Evolutionary conservation across 129 eudicot genomes (phyloP).

Genomic region (Centella asiatica): DNA sequence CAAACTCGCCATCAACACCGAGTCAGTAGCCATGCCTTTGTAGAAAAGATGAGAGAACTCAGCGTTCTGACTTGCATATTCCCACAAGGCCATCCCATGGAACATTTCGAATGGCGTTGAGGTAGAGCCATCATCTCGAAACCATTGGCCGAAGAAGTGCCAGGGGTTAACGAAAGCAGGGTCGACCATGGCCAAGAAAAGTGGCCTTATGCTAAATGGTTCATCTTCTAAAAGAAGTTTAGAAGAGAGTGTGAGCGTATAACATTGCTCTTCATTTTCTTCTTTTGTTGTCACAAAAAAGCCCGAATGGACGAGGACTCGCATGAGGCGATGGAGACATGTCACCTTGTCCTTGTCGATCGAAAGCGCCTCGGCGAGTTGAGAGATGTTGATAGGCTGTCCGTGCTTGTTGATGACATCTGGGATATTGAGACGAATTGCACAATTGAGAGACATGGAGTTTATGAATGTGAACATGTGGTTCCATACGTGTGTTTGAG

Average conservation of each 20-base stretch:
- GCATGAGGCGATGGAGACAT: slow-evolving; percentile 27
- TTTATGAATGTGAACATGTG: slow-evolving; percentile 24
- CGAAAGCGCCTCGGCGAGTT: not conserved
- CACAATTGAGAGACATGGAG: slow-evolving; percentile 31
- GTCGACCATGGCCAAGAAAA: slow-evolving; percentile 5
- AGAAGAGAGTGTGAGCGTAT: slow-evolving; percentile 22
- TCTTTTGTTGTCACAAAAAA: slow-evolving; percentile 15
- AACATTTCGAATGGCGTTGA: slow-evolving; percentile 12
- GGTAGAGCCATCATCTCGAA: slow-evolving; percentile 1
- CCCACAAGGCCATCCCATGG: slow-evolving; percentile 26
- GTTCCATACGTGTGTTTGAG: slow-evolving; percentile 31
- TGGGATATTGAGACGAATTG: slow-evolving; percentile 37
- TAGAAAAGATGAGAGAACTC: slow-evolving; percentile 10
- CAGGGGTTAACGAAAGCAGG: not conserved
- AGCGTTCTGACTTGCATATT: slow-evolving; percentile 9
- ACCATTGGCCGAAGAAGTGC: slow-evolving; percentile 10
- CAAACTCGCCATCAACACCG: slow-evolving; percentile 9
- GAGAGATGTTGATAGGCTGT: too few relatives aligned
- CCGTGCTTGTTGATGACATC: slow-evolving; percentile 28
- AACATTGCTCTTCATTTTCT: slow-evolving; percentile 4
- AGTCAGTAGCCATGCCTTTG: slow-evolving; percentile 33
- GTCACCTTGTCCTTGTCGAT: slow-evolving; percentile 11
- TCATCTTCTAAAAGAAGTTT: slow-evolving; percentile 23
- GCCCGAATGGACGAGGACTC: slow-evolving; percentile 20
- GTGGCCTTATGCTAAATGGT: slow-evolving; percentile 16